A percentile compares a stretch with the other conserved stretches of the same genome.
phyloP scores from a whole-genome alignment of 495 filamentous ascomycete species.

The Beverwykella pulmonaria region DNA sequence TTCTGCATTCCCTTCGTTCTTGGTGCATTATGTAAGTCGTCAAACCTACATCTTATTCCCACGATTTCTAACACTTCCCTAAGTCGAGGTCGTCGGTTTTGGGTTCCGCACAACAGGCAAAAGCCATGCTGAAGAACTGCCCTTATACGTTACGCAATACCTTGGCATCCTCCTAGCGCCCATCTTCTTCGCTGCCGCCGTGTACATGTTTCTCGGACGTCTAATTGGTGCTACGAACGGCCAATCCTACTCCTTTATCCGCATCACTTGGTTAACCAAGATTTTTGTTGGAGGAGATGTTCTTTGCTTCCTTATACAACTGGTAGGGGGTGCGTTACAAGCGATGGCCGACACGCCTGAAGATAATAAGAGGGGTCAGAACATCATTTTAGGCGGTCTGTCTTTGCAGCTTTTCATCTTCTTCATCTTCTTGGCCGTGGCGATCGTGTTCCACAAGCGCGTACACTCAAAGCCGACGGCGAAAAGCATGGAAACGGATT shows the following conservation, averaged over 20 bases:
- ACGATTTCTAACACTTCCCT: background rate
- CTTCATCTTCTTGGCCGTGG: slow-evolving; percentile 37
- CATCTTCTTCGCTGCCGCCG: slow-evolving; percentile 41
- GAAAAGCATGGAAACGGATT: background rate
- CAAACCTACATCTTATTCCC: background rate
- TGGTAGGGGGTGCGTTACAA: slow-evolving; percentile 3
- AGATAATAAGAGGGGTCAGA: slow-evolving; percentile 28
- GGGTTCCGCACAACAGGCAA: slow-evolving; percentile 6
- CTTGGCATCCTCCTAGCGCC: slow-evolving; percentile 42
- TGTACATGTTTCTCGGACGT: slow-evolving; percentile 46
- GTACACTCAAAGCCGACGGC: background rate
- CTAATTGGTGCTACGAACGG: slow-evolving; percentile 30
- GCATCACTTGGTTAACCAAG: slow-evolving; percentile 37
- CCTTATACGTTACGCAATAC: slow-evolving; percentile 40
- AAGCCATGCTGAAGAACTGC: slow-evolving; percentile 7
- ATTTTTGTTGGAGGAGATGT: slow-evolving; percentile 43
- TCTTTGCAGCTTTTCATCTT: slow-evolving; percentile 36
- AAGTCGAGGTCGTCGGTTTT: slow-evolving; percentile 20
- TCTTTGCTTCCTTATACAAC: slow-evolving; percentile 37
- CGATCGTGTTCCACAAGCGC: slow-evolving; percentile 16
- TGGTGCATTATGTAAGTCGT: slow-evolving; percentile 3
- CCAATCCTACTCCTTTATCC: slow-evolving; percentile 33
- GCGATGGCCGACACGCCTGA: background rate
- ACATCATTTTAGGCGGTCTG: slow-evolving; percentile 36
- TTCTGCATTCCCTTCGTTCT: slow-evolving; percentile 16